phyloP scores from a whole-genome alignment of 768 basidiomycete species.

The Termitomyces sp. region DNA sequence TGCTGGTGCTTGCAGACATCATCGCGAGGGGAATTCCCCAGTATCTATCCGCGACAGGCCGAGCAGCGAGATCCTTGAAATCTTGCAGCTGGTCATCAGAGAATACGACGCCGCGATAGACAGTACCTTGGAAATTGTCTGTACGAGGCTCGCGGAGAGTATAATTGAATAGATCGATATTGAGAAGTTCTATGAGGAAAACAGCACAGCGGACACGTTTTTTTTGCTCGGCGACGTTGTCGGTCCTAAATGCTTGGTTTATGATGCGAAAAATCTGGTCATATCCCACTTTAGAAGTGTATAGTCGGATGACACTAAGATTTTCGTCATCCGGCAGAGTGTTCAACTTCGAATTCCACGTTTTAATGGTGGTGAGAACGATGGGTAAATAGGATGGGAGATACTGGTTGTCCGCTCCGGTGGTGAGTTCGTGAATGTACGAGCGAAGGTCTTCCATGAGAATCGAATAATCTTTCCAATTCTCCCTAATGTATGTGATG shows the following conservation, averaged over 20 bases:
- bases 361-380: constrained; percentile 9
- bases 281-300: constrained; percentile 13
- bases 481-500: constrained; percentile 10
- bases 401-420: neutral
- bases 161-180: constrained; percentile 15
- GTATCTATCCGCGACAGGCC: constrained; percentile 10
- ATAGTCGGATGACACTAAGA: constrained; percentile 12
- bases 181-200: constrained; percentile 15
- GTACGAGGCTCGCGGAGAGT: constrained; percentile 3
- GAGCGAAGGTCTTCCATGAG: constrained; percentile 11
- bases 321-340: constrained; percentile 8
- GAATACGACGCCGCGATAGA: constrained; percentile 11
- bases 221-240: constrained; percentile 9
- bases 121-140: constrained; percentile 10
- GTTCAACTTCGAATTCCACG: constrained; percentile 4
- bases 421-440: constrained; percentile 6
- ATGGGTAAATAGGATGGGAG: constrained; percentile 1
- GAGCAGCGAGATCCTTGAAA: constrained; percentile 8
- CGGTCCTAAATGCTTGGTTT: constrained; percentile 11
- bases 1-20: constrained; percentile 15
- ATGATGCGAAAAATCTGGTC: constrained; percentile 13
- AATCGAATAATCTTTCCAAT: constrained; percentile 9
- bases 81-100: constrained; percentile 13
- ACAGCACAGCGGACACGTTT: constrained; percentile 10
- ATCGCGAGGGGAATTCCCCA: constrained; percentile 15